Conservation (phyloP, 306 rosid genomes). For the Citrullus amarus region DNA sequence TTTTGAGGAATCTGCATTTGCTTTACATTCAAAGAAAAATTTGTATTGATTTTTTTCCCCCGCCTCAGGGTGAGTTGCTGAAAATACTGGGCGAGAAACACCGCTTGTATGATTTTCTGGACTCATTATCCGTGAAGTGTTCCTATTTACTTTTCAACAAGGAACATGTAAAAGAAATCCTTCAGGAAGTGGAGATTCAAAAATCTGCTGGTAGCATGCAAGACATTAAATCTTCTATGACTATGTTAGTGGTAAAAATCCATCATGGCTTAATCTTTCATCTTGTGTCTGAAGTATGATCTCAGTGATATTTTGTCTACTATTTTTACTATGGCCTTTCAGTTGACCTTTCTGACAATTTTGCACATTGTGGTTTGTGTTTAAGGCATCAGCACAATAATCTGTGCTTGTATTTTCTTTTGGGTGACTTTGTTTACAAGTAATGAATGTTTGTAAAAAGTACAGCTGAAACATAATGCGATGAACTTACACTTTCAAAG, state of each 20-base stretch:
- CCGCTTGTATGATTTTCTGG: conserved; percentile 67
- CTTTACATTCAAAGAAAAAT: conserved; percentile 3
- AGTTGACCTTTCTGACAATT: background rate
- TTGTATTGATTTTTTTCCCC: background rate
- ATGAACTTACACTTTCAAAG: background rate
- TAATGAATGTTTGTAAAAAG: background rate
- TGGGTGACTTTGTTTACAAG: background rate
- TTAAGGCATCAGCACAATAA: background rate
- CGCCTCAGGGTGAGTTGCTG: conserved; percentile 64
- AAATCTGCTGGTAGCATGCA: conserved; percentile 43
- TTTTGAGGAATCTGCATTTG: background rate
- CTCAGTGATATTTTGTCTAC: background rate
- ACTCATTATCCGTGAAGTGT: conserved; percentile 63
- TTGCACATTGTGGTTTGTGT: background rate
- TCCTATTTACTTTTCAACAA: conserved; percentile 84
- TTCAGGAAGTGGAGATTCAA: conserved; percentile 43
- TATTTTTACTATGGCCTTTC: background rate
- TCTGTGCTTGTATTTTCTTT: background rate
- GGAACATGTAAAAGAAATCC: conserved; percentile 76
- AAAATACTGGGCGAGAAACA: conserved; percentile 85
- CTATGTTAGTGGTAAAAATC: conserved; percentile 73
- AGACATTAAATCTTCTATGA: conserved; percentile 46
- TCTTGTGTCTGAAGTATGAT: background rate
- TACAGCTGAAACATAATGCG: background rate
- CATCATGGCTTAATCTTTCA: conserved; percentile 14